Percentiles rank a stretch among this genome's conserved stretches.
Conservation (phyloP, 2,329 filamentous ascomycete species). For the Ilyonectria mors-panacis region DNA sequence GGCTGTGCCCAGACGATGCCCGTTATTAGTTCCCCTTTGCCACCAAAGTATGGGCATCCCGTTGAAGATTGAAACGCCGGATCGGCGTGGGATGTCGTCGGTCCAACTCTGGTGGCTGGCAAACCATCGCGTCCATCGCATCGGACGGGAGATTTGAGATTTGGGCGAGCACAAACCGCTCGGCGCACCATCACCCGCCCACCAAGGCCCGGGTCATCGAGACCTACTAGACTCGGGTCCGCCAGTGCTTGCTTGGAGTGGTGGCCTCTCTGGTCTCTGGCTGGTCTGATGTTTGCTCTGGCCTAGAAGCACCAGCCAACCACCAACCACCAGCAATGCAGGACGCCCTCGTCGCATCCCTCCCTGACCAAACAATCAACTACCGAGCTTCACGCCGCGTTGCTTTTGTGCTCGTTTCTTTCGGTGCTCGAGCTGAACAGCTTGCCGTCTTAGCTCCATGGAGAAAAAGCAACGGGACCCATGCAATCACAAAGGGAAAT, state of each 20-base stretch:
- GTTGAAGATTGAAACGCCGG: conserved; percentile 25
- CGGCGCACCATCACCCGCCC: not conserved
- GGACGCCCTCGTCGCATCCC: conserved; percentile 21
- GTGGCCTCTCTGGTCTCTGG: not conserved
- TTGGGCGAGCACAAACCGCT: conserved; percentile 13
- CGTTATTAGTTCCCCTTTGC: conserved; percentile 1
- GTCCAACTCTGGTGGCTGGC: not conserved
- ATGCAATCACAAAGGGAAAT: conserved; percentile 22
- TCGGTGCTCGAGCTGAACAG: conserved; percentile 15
- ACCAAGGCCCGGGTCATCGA: not conserved
- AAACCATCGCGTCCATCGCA: not conserved
- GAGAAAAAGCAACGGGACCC: conserved; percentile 20
- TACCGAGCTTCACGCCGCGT: conserved; percentile 23
- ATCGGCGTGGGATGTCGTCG: conserved; percentile 19
- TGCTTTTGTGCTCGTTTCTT: conserved; percentile 33
- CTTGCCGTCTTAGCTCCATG: conserved; percentile 4
- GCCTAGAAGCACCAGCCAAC: conserved; percentile 5
- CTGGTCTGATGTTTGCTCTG: not conserved
- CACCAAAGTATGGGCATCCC: conserved; percentile 3
- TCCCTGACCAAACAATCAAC: conserved; percentile 26
- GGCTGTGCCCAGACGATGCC: not conserved
- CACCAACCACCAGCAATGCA: conserved; percentile 1
- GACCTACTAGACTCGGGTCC: not conserved
- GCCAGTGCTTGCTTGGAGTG: not conserved
- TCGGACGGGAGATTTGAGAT: conserved; percentile 5